These are phyloP conservation scores for Candida pseudoviswanathii DNA, from an alignment of 1,139 yeast genomes.

Conservation along the genomic window DNA sequence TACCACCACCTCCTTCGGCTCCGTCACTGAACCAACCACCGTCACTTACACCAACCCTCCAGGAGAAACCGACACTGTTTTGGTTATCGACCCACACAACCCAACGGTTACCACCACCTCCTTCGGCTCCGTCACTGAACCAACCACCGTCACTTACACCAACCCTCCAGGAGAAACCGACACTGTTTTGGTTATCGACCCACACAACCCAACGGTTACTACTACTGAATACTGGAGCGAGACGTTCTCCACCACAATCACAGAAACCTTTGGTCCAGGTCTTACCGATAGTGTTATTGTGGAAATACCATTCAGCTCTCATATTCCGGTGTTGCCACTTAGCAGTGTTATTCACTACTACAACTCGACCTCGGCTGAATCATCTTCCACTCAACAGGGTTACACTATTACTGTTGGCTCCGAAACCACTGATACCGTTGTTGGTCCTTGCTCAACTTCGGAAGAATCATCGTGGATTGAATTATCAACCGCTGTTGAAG, in stretches of 20 bases:
- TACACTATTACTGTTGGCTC: neutral
- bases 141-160: slow-evolving; percentile 13
- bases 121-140: neutral
- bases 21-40: neutral
- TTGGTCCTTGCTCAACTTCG: neutral
- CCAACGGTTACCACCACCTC: neutral
- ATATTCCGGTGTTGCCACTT: neutral
- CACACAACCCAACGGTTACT: slow-evolving; percentile 5
- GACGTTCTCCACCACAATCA: slow-evolving; percentile 8
- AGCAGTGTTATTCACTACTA: neutral
- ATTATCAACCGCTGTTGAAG: neutral
- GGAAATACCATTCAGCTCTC: slow-evolving; percentile 10
- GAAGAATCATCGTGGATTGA: neutral
- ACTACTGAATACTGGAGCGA: neutral
- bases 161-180: slow-evolving; percentile 7
- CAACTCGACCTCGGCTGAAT: neutral
- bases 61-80: slow-evolving; percentile 15
- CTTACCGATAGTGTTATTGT: slow-evolving; percentile 11
- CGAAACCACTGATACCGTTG: neutral
- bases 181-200: slow-evolving; percentile 18
- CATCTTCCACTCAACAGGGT: slow-evolving; percentile 6
- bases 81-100: slow-evolving; percentile 15
- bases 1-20: neutral
- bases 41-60: slow-evolving; percentile 12
- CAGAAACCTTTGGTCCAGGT: slow-evolving; percentile 10